Conservation (phyloP, 805 yeast genomes). For the Pichia eremophila region DNA sequence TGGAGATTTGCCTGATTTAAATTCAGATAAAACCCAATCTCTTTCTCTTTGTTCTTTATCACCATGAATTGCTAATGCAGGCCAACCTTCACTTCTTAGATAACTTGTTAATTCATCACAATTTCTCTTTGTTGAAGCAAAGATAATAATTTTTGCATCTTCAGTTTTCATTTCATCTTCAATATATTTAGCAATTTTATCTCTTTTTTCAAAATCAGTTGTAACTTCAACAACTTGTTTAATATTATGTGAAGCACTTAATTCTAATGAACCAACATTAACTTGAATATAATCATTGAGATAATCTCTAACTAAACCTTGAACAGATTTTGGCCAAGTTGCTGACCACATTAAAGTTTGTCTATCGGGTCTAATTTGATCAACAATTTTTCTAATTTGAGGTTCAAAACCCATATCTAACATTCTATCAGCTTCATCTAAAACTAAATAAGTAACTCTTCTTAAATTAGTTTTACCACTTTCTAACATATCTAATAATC, state of each 20-base stretch:
- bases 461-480: conserved; percentile 87
- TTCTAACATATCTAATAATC: conserved; percentile 96
- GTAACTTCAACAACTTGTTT: conserved; percentile 89
- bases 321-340: conserved; percentile 99
- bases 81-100: conserved; percentile 96
- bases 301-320: conserved; percentile 85
- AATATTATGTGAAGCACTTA: conserved; percentile 94
- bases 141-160: conserved; percentile 73
- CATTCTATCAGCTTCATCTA: conserved; percentile 99
- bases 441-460: conserved; percentile 92
- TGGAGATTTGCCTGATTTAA: conserved; percentile 86
- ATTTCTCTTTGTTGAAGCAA: conserved; percentile 94
- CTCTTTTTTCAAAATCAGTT: conserved; percentile 89
- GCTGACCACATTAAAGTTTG: conserved; percentile 99
- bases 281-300: conserved; percentile 92
- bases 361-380: conserved; percentile 97
- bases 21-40: conserved; percentile 95
- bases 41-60: conserved; percentile 96
- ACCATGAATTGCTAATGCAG: conserved; percentile 97
- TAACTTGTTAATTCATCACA: conserved; percentile 92
- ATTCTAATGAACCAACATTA: conserved; percentile 89
- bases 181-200: conserved; percentile 73
- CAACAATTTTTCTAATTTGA: conserved; percentile 93
- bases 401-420: conserved; percentile 99
- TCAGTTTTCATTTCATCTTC: conserved; percentile 67